Percentiles rank a stretch among this genome's conserved stretches.
phyloP scores from a whole-genome alignment of 768 basidiomycete species.

The Pilatotrama ljubarskyi region DNA sequence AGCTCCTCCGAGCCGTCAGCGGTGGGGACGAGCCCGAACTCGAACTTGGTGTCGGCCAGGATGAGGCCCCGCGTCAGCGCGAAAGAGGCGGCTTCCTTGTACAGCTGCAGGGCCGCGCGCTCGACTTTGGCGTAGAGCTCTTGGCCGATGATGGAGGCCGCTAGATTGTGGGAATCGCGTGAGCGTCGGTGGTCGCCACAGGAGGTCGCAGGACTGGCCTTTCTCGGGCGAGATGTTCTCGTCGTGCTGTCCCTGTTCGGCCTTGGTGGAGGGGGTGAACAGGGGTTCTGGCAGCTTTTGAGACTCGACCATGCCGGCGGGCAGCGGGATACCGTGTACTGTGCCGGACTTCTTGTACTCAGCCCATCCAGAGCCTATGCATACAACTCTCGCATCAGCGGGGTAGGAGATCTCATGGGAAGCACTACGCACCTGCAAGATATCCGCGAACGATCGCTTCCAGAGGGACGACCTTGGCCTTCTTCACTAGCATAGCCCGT shows the following conservation, averaged over 20 bases:
- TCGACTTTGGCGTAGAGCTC: constrained; percentile 64
- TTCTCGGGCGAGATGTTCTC: constrained; percentile 98
- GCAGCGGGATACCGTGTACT: constrained; percentile 81
- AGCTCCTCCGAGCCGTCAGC: constrained; percentile 42
- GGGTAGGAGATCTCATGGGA: background rate
- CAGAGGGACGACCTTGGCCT: constrained; percentile 84
- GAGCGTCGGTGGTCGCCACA: background rate
- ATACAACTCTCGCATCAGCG: too few species aligned
- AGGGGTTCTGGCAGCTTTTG: constrained; percentile 78
- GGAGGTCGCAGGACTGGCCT: constrained; percentile 50
- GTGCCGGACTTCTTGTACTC: constrained; percentile 90
- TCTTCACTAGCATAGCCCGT: constrained; percentile 87
- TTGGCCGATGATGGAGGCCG: constrained; percentile 63
- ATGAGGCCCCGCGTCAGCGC: constrained; percentile 80
- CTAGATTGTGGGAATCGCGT: constrained; percentile 37
- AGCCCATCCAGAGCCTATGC: constrained; percentile 87
- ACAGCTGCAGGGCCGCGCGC: constrained; percentile 60
- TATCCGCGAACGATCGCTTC: constrained; percentile 98
- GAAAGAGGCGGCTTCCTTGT: constrained; percentile 72
- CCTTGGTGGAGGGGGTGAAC: constrained; percentile 97
- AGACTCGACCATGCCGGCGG: constrained; percentile 79
- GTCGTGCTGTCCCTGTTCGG: constrained; percentile 90
- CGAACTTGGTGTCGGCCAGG: constrained; percentile 98
- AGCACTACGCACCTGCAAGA: constrained; percentile 70
- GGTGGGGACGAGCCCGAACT: constrained; percentile 78